Evolutionary conservation across 345 rosid species (phyloP).

Genomic region (Camelina laxa): DNA sequence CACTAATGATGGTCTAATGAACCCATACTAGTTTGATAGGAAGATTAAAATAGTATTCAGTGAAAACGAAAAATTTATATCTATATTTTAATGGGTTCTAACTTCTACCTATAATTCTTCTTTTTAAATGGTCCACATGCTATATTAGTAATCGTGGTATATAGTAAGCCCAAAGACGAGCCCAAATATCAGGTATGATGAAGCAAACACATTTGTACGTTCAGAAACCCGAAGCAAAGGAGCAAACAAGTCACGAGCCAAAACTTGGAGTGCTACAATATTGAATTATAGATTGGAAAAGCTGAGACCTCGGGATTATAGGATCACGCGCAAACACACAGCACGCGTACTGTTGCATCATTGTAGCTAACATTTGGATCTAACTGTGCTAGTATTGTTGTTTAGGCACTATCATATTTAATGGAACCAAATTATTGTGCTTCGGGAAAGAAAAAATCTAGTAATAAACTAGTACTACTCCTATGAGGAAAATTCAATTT

Average conservation of each 20-base stretch:
- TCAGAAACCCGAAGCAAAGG: no score
- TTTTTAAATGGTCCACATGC: no score
- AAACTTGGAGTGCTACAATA: background rate
- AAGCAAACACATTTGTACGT: no score
- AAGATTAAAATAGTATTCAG: no score
- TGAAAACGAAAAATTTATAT: no score
- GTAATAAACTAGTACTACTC: background rate
- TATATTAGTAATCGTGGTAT: no score
- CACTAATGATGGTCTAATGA: no score
- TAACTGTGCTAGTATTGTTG: constrained; percentile 19
- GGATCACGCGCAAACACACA: constrained; percentile 43
- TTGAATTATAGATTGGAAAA: background rate
- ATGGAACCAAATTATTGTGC: constrained; percentile 35
- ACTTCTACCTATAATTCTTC: no score
- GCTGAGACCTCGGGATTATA: constrained; percentile 40
- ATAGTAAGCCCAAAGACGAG: no score
- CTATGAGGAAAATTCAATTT: constrained; percentile 4
- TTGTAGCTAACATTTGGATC: constrained; percentile 33
- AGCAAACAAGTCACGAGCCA: constrained; percentile 25
- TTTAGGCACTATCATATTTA: constrained; percentile 33
- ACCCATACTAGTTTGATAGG: no score
- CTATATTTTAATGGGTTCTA: no score
- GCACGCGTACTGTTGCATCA: constrained; percentile 59
- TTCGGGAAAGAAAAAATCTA: constrained; percentile 33
- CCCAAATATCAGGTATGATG: no score